phyloP scores from a whole-genome alignment of 2,329 filamentous ascomycete species.

The Blastomyces parvus region DNA sequence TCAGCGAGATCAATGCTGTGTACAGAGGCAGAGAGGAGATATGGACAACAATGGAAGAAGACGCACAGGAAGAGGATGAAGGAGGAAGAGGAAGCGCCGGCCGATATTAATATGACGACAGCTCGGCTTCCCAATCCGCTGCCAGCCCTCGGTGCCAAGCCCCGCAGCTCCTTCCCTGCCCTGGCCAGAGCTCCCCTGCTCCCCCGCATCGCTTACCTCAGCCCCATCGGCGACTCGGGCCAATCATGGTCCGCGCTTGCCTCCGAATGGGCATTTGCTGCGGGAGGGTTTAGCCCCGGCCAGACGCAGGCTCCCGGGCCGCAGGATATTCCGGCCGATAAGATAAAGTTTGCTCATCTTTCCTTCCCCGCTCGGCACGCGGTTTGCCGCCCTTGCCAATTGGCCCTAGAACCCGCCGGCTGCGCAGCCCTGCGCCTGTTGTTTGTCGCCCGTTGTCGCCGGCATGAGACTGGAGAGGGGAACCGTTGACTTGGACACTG shows the following conservation, averaged over 20 bases:
- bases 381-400: not conserved
- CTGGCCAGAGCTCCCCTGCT: no score
- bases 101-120: not conserved
- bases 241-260: not conserved
- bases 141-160: no score
- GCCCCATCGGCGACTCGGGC: not conserved
- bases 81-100: not conserved
- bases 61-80: not conserved
- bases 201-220: slow-evolving; percentile 1
- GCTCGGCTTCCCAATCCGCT: not conserved
- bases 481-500: no score
- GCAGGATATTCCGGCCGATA: not conserved
- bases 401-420: not conserved
- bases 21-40: not conserved
- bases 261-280: not conserved
- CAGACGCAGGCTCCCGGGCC: not conserved
- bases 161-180: not conserved
- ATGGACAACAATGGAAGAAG: not conserved
- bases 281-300: not conserved
- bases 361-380: not conserved
- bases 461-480: no score
- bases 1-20: not conserved
- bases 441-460: no score
- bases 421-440: not conserved
- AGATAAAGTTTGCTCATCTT: not conserved